These are phyloP conservation scores for Macrotyloma uniflorum DNA, from an alignment of 306 rosid species.

Conservation along the genomic window DNA sequence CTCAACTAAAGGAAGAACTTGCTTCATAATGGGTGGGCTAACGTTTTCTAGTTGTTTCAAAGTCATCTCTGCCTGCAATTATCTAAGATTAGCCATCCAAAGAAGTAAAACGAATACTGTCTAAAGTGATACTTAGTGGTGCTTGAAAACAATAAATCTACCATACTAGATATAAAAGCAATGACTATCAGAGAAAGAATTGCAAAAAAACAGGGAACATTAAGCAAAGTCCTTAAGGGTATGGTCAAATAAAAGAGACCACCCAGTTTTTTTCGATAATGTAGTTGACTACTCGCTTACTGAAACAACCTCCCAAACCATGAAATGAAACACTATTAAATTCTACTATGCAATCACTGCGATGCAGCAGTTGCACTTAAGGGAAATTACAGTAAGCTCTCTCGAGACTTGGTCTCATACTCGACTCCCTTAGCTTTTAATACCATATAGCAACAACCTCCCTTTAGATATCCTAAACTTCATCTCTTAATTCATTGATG, in stretches of 20 bases:
- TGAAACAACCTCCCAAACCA: constrained; percentile 1
- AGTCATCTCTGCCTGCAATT: constrained; percentile 92
- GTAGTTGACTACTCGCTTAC: constrained; percentile 2
- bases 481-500: constrained; percentile 15
- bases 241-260: constrained; percentile 19
- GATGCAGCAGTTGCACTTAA: constrained; percentile 5
- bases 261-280: constrained; percentile 12
- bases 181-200: constrained; percentile 17
- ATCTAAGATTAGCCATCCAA: constrained; percentile 40
- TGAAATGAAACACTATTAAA: constrained; percentile 4
- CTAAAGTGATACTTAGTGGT: not conserved
- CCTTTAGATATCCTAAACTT: constrained; percentile 27
- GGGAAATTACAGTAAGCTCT: constrained; percentile 18
- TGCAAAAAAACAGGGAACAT: constrained; percentile 6
- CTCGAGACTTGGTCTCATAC: constrained; percentile 23
- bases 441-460: constrained; percentile 44
- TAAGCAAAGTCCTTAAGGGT: not conserved
- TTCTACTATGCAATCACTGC: constrained; percentile 10
- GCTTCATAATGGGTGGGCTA: constrained; percentile 96
- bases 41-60: constrained; percentile 77
- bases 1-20: constrained; percentile 94
- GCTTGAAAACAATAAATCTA: constrained; percentile 24
- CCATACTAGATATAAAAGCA: not conserved
- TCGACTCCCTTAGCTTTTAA: constrained; percentile 35
- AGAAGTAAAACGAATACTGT: constrained; percentile 18